Conservation (phyloP, 2,329 filamentous ascomycete species). For the Cadophora gregata region DNA sequence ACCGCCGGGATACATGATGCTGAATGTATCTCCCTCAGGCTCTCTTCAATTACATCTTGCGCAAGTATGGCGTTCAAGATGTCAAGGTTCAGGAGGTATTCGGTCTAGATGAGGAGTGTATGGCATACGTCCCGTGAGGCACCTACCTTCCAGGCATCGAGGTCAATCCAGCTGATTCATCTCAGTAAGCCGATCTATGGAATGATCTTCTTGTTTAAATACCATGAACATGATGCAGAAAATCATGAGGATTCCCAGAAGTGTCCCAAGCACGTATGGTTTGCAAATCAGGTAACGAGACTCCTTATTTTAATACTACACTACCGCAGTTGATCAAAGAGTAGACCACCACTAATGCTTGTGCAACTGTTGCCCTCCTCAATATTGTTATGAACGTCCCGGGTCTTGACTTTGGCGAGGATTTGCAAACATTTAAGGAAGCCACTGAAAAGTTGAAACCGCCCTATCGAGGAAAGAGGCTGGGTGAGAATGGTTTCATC, state of each 20-base stretch:
- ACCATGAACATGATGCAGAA: slow-evolving; percentile 55
- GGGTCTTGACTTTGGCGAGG: slow-evolving; percentile 69
- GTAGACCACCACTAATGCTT: slow-evolving; percentile 81
- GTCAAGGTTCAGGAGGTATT: slow-evolving; percentile 80
- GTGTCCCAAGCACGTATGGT: slow-evolving; percentile 79
- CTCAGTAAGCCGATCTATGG: slow-evolving; percentile 76
- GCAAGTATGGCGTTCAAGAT: slow-evolving; percentile 75
- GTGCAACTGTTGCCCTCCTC: slow-evolving; percentile 88
- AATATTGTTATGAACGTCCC: slow-evolving; percentile 91
- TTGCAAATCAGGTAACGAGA: slow-evolving; percentile 79
- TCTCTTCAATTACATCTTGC: slow-evolving; percentile 85
- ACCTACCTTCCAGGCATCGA: neutral
- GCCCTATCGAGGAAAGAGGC: slow-evolving; percentile 74
- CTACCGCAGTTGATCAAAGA: slow-evolving; percentile 1
- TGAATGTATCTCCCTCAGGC: slow-evolving; percentile 54
- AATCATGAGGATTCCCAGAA: slow-evolving; percentile 56
- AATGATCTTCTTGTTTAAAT: slow-evolving; percentile 88
- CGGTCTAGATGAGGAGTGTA: slow-evolving; percentile 68
- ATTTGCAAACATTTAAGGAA: slow-evolving; percentile 74
- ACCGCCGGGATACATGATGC: neutral
- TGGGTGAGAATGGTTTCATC: slow-evolving; percentile 78
- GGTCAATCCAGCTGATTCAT: slow-evolving; percentile 39
- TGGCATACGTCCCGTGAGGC: slow-evolving; percentile 69
- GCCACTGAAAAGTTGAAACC: slow-evolving; percentile 73
- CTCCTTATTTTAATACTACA: slow-evolving; percentile 13